These are phyloP conservation scores for Coemansia sp. DNA, from an alignment of 192 early-diverging fungal species.

Conservation along the genomic window DNA sequence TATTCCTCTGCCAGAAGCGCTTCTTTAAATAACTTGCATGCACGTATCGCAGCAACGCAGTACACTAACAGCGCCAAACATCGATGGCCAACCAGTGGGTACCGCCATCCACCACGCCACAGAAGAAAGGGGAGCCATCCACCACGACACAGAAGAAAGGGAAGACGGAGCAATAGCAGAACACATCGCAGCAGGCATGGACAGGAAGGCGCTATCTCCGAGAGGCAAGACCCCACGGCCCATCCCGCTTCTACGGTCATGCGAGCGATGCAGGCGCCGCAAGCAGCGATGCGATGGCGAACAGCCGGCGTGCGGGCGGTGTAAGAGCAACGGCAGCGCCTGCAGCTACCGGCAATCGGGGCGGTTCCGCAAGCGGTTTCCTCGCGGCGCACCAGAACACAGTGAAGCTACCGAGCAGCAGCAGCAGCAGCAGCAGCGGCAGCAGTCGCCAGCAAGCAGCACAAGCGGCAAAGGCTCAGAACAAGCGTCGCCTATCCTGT, in stretches of 20 bases:
- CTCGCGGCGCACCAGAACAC: neutral
- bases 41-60: no score
- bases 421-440: no score
- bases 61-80: no score
- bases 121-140: no score
- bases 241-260: conserved; percentile 49
- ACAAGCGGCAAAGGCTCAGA: neutral
- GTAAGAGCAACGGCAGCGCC: conserved; percentile 28
- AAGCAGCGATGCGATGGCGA: conserved; percentile 55
- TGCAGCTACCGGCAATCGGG: conserved; percentile 52
- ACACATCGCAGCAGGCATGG: neutral
- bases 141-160: neutral
- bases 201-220: neutral
- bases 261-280: conserved; percentile 49
- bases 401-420: neutral
- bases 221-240: neutral
- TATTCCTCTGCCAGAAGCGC: neutral
- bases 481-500: conserved; percentile 12
- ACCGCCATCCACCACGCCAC: no score
- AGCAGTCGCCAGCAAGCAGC: neutral
- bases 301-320: conserved; percentile 43
- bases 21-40: no score
- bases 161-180: neutral
- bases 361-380: conserved; percentile 52
- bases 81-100: no score